Evolutionary conservation across 2,329 filamentous ascomycete genomes (phyloP).

Genomic region (Stagonosporopsis cucurbitacearum): DNA sequence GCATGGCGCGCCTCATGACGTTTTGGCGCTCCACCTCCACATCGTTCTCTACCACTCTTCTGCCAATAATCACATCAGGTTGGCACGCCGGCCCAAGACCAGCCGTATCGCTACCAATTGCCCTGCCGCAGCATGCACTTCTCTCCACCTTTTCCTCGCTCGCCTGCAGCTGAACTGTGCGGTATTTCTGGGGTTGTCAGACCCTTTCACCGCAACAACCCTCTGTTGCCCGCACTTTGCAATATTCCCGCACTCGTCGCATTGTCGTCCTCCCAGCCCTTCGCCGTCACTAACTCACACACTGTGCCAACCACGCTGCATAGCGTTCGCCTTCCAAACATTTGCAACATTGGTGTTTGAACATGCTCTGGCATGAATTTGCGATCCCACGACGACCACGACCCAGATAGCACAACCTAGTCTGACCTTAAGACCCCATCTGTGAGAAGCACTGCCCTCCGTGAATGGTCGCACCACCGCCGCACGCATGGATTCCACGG

Average conservation of each 20-base stretch:
- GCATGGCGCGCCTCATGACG: slow-evolving; percentile 14
- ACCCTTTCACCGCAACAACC: slow-evolving; percentile 29
- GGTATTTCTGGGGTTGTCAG: slow-evolving; percentile 28
- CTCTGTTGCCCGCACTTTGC: slow-evolving; percentile 4
- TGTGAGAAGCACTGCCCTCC: slow-evolving; percentile 15
- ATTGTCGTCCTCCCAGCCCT: slow-evolving; percentile 1
- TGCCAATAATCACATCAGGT: slow-evolving; percentile 25
- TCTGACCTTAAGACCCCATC: not conserved
- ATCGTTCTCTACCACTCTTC: slow-evolving; percentile 18
- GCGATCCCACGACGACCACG: slow-evolving; percentile 34
- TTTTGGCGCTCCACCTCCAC: slow-evolving; percentile 29
- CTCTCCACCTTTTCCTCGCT: slow-evolving; percentile 26
- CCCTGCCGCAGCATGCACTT: slow-evolving; percentile 22
- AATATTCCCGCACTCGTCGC: slow-evolving; percentile 4
- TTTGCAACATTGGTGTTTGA: slow-evolving; percentile 21
- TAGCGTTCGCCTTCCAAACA: not conserved
- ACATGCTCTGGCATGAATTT: slow-evolving; percentile 30
- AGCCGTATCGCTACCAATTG: slow-evolving; percentile 19
- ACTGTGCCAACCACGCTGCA: not conserved
- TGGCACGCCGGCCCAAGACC: slow-evolving; percentile 21
- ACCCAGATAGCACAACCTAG: slow-evolving; percentile 31
- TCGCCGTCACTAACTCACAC: not conserved
- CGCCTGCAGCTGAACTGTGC: slow-evolving; percentile 26
- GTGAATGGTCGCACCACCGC: slow-evolving; percentile 17
- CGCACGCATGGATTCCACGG: slow-evolving; percentile 36